Conservation (phyloP, 148 eudicot species). For the Polygonum maritimum region DNA sequence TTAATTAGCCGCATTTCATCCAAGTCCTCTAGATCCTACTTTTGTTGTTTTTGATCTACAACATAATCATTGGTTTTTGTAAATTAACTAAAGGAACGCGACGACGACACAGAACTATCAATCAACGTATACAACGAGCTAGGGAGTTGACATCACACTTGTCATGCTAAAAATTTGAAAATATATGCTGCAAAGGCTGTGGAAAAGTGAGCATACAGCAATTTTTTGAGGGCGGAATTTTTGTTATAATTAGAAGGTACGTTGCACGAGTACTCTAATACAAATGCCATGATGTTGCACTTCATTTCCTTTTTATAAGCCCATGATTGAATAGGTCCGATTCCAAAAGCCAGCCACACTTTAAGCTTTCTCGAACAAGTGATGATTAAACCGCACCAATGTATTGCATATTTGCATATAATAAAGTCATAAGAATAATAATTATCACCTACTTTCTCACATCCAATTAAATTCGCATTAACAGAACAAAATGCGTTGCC, state of each 20-base stretch:
- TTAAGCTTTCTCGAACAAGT: no score
- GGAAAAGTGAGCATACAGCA: no score
- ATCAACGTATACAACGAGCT: slow-evolving; percentile 12
- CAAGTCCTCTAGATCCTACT: no score
- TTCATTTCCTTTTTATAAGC: neutral
- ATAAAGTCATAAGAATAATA: neutral
- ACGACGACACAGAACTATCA: no score
- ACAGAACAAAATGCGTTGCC: neutral
- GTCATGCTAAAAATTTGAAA: neutral
- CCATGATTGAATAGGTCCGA: neutral
- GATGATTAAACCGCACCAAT: neutral
- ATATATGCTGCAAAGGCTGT: neutral
- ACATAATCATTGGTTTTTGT: no score
- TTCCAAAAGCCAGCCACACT: no score
- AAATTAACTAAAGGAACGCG: no score
- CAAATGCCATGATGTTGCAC: neutral
- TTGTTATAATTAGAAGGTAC: neutral
- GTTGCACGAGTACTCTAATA: neutral
- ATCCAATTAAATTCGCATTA: neutral
- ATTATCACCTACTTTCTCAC: neutral
- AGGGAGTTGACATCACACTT: slow-evolving; percentile 36
- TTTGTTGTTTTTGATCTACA: no score
- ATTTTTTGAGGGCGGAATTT: no score
- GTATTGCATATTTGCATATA: neutral
- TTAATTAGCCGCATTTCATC: neutral